Evolutionary conservation across 805 yeast species (phyloP), one percentile per base, ranked within the genome.

Genomic region (Candida succiphila): DNA sequence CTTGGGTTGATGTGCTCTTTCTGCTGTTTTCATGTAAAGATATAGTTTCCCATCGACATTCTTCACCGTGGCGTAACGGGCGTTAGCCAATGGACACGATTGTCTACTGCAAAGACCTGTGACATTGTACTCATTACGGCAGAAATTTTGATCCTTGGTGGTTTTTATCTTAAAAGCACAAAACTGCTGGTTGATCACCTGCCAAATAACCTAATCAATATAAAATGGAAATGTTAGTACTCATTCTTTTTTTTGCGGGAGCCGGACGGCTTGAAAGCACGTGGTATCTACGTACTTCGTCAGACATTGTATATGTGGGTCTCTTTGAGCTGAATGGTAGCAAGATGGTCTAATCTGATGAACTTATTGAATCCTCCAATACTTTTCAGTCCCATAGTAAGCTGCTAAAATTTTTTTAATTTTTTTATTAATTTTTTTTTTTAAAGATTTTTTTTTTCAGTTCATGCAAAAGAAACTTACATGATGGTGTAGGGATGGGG

Each of bases 81-180:
- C 84, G 56, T 86, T 92, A 18, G 99, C 99, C 39, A 92, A 64
- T 2, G 99, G 99, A 56, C 99, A 92, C 5, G 96, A 83, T 54
- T 79, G 87, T 50, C 98, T 75, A 35, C 78, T 74, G 58, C 99
- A 92, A 36, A 92, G 68, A 41, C 99, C 99, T 43, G 86, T 75
- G 32, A 89, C 97, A 56, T 92, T 92, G 62, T 85, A 88, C 57
- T 92, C 97, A 54, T 89, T 92, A 55, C 96, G 68, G 62, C 99
- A 92, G 54, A 92, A 92, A 47, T 76, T 82, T 58, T 89, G 96
- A 18, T 77, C 85, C 51, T 85, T 84, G 39, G 84, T 83, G 19
- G 96, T 82, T 51, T 81, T 83, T 48, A 92, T 66, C 60, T 89
- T 89, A 65, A 82, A 92, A 17, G 98, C 84, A 65, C 98, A 92